Percentiles rank a stretch among this genome's conserved stretches.
Evolutionary conservation across 331 rosid species (phyloP).

Genomic region (Saraca asoca): DNA sequence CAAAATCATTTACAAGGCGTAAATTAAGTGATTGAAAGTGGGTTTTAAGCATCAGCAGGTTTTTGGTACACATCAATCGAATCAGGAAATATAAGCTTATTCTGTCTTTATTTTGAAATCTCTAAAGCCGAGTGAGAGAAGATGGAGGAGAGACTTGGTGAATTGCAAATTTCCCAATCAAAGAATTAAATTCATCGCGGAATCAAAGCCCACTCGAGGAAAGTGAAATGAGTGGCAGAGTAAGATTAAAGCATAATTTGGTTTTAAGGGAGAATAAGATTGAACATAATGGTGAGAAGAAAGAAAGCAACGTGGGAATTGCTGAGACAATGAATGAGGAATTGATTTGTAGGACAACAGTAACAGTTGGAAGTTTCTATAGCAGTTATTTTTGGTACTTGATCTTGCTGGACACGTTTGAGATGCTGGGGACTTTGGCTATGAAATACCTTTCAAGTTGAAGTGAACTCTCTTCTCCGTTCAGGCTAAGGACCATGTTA

Average conservation of each 20-base stretch:
- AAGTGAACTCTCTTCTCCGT: too few species aligned
- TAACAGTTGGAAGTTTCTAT: conserved; percentile 14
- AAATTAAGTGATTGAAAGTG: conserved; percentile 38
- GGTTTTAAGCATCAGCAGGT: conserved; percentile 36
- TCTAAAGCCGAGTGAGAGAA: neutral
- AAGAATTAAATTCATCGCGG: conserved; percentile 21
- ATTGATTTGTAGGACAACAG: conserved; percentile 1
- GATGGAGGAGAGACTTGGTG: neutral
- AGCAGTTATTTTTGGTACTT: conserved; percentile 1
- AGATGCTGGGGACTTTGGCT: neutral
- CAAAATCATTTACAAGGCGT: conserved; percentile 37
- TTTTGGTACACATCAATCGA: conserved; percentile 46
- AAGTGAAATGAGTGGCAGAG: conserved; percentile 40
- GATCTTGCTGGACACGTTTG: conserved; percentile 30
- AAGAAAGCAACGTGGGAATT: conserved; percentile 34
- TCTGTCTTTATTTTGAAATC: conserved; percentile 23
- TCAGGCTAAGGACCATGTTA: too few species aligned
- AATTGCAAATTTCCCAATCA: conserved; percentile 19
- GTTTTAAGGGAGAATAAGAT: conserved; percentile 44
- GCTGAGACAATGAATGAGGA: conserved; percentile 5
- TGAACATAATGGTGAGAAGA: conserved; percentile 29
- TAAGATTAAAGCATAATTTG: conserved; percentile 20
- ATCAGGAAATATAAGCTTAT: conserved; percentile 1
- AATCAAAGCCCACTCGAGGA: conserved; percentile 38
- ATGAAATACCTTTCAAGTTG: too few species aligned